Base-by-base conservation (phyloP, 2,329 filamentous ascomycete species). In the Xylariaceae sp. region DNA sequence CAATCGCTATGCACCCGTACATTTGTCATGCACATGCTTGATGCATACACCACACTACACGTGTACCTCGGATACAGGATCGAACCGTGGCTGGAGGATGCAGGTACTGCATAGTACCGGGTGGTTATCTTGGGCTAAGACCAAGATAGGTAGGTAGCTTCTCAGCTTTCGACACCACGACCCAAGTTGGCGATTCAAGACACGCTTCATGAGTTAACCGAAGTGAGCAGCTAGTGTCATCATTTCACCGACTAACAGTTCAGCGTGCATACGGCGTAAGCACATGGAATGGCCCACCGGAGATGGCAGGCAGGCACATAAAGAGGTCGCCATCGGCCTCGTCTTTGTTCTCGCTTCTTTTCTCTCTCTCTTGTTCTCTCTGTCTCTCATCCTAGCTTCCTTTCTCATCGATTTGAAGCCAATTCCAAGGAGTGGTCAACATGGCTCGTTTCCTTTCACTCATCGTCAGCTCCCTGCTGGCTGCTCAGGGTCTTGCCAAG, bases 91-190 rank as follows among this genome's bases (percentile, higher is more conserved):
- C 9, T 9, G 37, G 8, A 10, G 37, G 42, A 45, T 15, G 42
- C 42, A 45, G 42, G 42, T n/a, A 45, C 42, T 59, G 59, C 54
- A 52, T 53, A 45, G 53, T 35, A 8, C 35, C 51, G 51, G 60
- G 6, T 35, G 50, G 61, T 1, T 62, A 65, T 64, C 63, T 30
- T 53, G 47, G 61, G 63, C 63, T 65, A 65, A 64, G 58, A 17
- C 63, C 63, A 51, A 50, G 57, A 62, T 60, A 65, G 63, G 63
- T 57, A 82, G 73, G 37, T 42, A 83, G 77, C 65, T 82, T 77
- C 2, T 50, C 54, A 59, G 53, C 47, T 59, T 39, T 11, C 10
- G n/a, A 45, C 42, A 45, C 42, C 42, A 45, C 13, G 11, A 13
- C 42, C 13, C 13, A 30, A 30, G 23, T 30, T 30, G 42, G 10